A percentile compares a stretch with the other conserved stretches of the same genome.
Evolutionary conservation across 2,329 filamentous ascomycete species (phyloP).

Genomic region (Escovopsis weberi): DNA sequence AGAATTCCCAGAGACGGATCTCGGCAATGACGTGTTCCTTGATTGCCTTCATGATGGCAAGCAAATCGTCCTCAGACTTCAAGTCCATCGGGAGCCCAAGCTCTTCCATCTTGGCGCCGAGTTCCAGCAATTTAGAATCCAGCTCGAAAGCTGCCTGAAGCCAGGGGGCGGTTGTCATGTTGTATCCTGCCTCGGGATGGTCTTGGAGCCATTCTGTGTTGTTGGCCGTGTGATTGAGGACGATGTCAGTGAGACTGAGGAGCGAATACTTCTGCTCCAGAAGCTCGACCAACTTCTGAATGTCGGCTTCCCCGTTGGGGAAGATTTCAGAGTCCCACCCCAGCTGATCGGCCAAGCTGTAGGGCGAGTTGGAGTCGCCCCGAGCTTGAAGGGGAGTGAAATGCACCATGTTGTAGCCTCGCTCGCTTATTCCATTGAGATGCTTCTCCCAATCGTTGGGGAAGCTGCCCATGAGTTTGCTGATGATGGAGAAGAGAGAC

Average conservation of each 20-base stretch:
- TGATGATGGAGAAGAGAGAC: slow-evolving; percentile 85
- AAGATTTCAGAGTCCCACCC: slow-evolving; percentile 73
- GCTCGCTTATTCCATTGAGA: slow-evolving; percentile 69
- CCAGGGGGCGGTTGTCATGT: slow-evolving; percentile 76
- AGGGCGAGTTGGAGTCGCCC: slow-evolving; percentile 86
- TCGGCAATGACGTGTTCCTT: slow-evolving; percentile 66
- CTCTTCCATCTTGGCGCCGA: slow-evolving; percentile 58
- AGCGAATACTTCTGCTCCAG: slow-evolving; percentile 78
- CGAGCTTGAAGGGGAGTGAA: slow-evolving; percentile 88
- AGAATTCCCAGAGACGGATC: slow-evolving; percentile 86
- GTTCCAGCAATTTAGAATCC: slow-evolving; percentile 50
- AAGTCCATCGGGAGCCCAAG: slow-evolving; percentile 66
- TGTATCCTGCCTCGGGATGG: slow-evolving; percentile 93
- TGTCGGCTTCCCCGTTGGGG: slow-evolving; percentile 69
- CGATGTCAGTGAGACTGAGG: slow-evolving; percentile 84
- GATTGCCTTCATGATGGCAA: slow-evolving; percentile 69
- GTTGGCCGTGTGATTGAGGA: slow-evolving; percentile 94
- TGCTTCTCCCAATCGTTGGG: slow-evolving; percentile 84
- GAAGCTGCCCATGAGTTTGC: slow-evolving; percentile 95
- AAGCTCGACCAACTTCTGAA: slow-evolving; percentile 59
- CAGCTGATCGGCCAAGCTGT: slow-evolving; percentile 89
- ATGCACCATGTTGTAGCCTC: slow-evolving; percentile 98
- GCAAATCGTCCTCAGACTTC: slow-evolving; percentile 54
- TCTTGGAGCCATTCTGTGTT: slow-evolving; percentile 90
- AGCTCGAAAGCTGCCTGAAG: slow-evolving; percentile 49